Percentiles rank a stretch among this genome's conserved stretches.
Evolutionary conservation across 345 rosid species (phyloP).

Genomic region (Fremontodendron californicum): DNA sequence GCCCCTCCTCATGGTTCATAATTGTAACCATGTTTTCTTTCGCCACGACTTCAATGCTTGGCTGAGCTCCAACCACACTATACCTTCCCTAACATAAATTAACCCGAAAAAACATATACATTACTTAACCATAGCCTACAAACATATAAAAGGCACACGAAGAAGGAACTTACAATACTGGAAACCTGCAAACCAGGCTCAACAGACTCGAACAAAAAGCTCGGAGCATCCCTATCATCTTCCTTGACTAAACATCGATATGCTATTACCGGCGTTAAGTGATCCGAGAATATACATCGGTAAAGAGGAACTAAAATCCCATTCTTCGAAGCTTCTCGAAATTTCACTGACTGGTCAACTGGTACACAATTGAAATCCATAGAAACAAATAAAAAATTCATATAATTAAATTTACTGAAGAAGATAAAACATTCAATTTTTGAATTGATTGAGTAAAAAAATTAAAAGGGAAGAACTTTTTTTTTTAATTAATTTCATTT

Average conservation of each 20-base stretch:
- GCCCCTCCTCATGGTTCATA: constrained; percentile 68
- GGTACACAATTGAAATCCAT: constrained; percentile 3
- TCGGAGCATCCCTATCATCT: constrained; percentile 95
- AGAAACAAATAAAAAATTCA: background rate
- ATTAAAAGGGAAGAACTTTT: background rate
- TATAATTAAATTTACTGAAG: background rate
- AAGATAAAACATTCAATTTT: background rate
- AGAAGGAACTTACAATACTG: constrained; percentile 45
- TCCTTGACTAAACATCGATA: constrained; percentile 92
- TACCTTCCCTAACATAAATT: constrained; percentile 59
- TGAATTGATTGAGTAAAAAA: background rate
- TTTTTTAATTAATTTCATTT: too few species aligned
- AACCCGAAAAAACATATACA: background rate
- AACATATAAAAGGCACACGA: background rate
- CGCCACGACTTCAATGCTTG: constrained; percentile 77
- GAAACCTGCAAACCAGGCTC: constrained; percentile 73
- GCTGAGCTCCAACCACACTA: constrained; percentile 92
- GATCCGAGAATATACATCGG: constrained; percentile 79
- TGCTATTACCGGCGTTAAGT: constrained; percentile 84
- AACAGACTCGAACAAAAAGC: constrained; percentile 91
- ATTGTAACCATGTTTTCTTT: constrained; percentile 78
- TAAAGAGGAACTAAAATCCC: constrained; percentile 80
- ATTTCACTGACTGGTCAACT: constrained; percentile 54
- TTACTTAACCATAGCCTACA: background rate
- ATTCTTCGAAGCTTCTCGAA: constrained; percentile 59